Base-by-base conservation (phyloP, 441 rosid species). In the Dalechampia spathulata region DNA sequence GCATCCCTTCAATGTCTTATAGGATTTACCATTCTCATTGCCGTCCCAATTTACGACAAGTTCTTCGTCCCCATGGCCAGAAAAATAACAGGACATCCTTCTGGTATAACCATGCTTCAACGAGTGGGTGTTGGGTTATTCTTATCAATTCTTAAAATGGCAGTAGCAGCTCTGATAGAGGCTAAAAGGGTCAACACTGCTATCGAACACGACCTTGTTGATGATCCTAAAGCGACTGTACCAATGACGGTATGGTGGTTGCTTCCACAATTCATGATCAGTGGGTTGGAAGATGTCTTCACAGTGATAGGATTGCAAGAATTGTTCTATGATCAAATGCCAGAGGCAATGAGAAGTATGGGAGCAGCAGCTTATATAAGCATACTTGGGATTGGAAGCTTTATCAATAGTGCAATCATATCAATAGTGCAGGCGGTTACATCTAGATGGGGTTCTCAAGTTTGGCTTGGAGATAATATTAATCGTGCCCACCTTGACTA, bases 251-350 rank as follows among this genome's bases (percentile, higher is more conserved):
- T 89, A 10, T 78, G 85, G 80, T 85, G 94, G 94, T 55, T 90
- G 44, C 74, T 87, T 21, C 98, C 98, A 0, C 98, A 87, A 20
- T 87, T 85, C 57, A 60, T 80, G 43, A 60, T 87, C 6, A 59
- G 72, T 0, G 94, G 83, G 17, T 7, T 82, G 2, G 78, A 76
- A 1, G 96, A 90, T 30, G 77, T 72, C 5, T 85, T 90, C 67
- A 55, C 83, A 4, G 54, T 90, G 8, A 73, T 90, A 15, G 94
- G 96, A 16, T 51, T 90, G 60, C 92, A 85, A 70, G 87, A 87
- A 69, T 38, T 90, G 74, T 90, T 87, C 74, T 87, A 90, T 58
- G 92, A 80, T 66, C 90, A 90, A 65, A 72, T 87, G 82, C 98
- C 96, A 0, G 86, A 76, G 37, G 54, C 50, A 2, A 76, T 85